These are phyloP conservation scores for Entelexis paramagnoliae DNA, from an alignment of 1,139 yeast genomes.

Conservation along the genomic window DNA sequence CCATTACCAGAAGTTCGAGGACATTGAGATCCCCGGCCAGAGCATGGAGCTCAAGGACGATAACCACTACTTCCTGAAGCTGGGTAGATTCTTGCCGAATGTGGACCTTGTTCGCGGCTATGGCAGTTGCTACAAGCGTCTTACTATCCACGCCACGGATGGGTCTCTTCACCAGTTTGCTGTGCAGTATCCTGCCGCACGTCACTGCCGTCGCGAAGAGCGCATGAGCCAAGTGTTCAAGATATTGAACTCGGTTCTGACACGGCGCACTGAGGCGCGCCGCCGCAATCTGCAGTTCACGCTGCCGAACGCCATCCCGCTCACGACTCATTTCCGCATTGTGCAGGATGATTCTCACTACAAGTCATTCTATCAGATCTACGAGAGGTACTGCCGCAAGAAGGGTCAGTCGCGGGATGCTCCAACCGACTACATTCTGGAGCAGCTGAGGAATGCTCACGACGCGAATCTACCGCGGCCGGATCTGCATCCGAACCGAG, in stretches of 20 bases:
- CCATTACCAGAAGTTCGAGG: slow-evolving; percentile 97
- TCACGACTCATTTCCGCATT: slow-evolving; percentile 89
- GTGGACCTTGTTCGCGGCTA: slow-evolving; percentile 85
- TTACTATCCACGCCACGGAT: slow-evolving; percentile 86
- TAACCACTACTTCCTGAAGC: slow-evolving; percentile 79
- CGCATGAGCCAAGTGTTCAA: slow-evolving; percentile 85
- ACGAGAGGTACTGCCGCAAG: slow-evolving; percentile 75
- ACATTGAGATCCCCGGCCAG: slow-evolving; percentile 95
- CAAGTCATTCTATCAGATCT: slow-evolving; percentile 72
- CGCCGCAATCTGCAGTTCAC: slow-evolving; percentile 79
- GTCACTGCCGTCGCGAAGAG: slow-evolving; percentile 95
- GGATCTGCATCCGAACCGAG: slow-evolving; percentile 76
- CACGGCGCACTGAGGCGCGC: slow-evolving; percentile 77
- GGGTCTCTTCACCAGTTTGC: slow-evolving; percentile 89
- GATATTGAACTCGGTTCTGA: slow-evolving; percentile 68
- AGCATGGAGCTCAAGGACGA: slow-evolving; percentile 65
- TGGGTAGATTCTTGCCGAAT: slow-evolving; percentile 83
- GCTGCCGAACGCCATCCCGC: slow-evolving; percentile 83
- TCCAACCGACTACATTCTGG: slow-evolving; percentile 77
- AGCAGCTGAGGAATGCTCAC: slow-evolving; percentile 81
- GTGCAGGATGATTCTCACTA: slow-evolving; percentile 75
- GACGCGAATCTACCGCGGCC: slow-evolving; percentile 90
- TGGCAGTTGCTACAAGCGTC: slow-evolving; percentile 81
- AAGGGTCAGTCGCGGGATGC: slow-evolving; percentile 75
- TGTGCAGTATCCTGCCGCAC: slow-evolving; percentile 94